These are phyloP conservation scores for Annulohypoxylon bovei DNA, from an alignment of 495 filamentous ascomycete species.

Conservation along the genomic window DNA sequence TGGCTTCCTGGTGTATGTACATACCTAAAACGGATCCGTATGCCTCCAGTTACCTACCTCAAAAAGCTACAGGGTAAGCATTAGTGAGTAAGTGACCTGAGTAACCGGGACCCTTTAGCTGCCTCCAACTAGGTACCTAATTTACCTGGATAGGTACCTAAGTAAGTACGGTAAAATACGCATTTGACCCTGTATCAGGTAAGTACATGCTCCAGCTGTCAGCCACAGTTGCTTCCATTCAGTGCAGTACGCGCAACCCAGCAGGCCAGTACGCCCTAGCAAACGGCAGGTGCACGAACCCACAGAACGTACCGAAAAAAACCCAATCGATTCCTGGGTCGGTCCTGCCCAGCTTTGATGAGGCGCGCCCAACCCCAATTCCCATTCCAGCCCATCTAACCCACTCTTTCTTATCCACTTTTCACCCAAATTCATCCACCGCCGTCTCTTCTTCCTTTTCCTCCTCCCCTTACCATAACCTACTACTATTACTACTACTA, in stretches of 20 bases:
- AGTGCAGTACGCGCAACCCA: neutral
- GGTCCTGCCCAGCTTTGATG: slow-evolving; percentile 39
- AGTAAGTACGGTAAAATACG: neutral
- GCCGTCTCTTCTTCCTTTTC: slow-evolving; percentile 30
- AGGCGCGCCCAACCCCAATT: slow-evolving; percentile 44
- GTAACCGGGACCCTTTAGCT: too few relatives aligned
- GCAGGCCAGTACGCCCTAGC: too few relatives aligned
- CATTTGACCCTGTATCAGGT: neutral
- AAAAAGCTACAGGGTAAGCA: neutral
- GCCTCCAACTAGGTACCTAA: neutral
- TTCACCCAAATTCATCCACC: slow-evolving; percentile 34
- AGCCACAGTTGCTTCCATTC: slow-evolving; percentile 31
- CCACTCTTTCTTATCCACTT: slow-evolving; percentile 11
- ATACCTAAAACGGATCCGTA: neutral
- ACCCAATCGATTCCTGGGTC: slow-evolving; percentile 16
- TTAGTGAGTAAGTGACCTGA: neutral
- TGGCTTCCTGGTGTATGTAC: neutral
- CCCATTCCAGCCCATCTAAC: slow-evolving; percentile 37
- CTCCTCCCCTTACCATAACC: slow-evolving; percentile 17
- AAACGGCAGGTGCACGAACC: slow-evolving; percentile 14
- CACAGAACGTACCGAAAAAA: slow-evolving; percentile 21
- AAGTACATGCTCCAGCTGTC: too few relatives aligned
- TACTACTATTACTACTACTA: slow-evolving; percentile 25
- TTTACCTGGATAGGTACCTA: neutral
- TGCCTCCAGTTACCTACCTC: neutral